A percentile compares a stretch with the other conserved stretches of the same genome.
phyloP scores from a whole-genome alignment of 2,329 filamentous ascomycete genomes.

The Xylaria sp. region DNA sequence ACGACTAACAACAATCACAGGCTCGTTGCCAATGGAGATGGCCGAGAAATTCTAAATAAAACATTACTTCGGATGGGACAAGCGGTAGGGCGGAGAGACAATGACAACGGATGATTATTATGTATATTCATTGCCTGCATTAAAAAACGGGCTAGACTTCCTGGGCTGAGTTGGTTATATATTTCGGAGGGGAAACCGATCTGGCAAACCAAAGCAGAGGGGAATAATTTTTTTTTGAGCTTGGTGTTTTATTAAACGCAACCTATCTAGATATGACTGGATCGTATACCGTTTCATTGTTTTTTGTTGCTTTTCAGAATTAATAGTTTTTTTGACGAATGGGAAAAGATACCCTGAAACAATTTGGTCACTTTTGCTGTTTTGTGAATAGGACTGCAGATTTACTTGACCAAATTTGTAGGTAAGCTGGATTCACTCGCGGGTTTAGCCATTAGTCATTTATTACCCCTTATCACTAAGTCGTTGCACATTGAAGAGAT shows the following conservation, averaged over 20 bases:
- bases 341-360: constrained; percentile 36
- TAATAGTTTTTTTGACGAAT: constrained; percentile 51
- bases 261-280: constrained; percentile 54
- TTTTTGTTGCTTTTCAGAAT: constrained; percentile 14
- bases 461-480: neutral
- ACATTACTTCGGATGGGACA: neutral
- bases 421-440: no score
- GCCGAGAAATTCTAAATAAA: constrained; percentile 29
- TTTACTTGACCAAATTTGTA: no score
- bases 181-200: constrained; percentile 27
- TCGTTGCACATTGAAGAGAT: neutral
- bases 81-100: neutral
- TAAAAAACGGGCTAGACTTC: constrained; percentile 39
- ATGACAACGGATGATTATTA: constrained; percentile 21
- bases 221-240: constrained; percentile 22
- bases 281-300: constrained; percentile 59
- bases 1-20: constrained; percentile 42
- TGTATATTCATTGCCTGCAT: constrained; percentile 34
- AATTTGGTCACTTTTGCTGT: neutral
- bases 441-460: neutral
- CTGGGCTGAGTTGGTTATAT: constrained; percentile 41
- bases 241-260: constrained; percentile 36
- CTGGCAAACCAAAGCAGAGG: constrained; percentile 24
- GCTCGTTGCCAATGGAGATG: constrained; percentile 45
- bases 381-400: neutral